Conservation (phyloP, 352 stramenopile genomes). For the Globisporangium iwayamae region DNA sequence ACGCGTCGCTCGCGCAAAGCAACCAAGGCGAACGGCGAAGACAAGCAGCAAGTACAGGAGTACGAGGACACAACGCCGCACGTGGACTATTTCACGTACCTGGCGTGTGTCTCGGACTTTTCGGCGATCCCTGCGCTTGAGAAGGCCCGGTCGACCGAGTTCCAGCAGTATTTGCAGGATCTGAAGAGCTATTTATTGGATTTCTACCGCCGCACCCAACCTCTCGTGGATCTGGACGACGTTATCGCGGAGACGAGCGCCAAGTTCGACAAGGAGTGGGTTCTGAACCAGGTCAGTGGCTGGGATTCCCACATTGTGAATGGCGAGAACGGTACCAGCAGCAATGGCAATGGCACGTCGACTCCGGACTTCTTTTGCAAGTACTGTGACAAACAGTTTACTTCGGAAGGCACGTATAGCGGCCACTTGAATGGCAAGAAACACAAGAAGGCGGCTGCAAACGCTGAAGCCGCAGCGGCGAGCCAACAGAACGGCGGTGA, state of each 20-base stretch:
- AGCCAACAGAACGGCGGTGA: background rate
- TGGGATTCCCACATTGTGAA: conserved; percentile 34
- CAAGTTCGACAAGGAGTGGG: conserved; percentile 86
- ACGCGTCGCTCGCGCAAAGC: conserved; percentile 16
- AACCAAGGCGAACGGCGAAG: conserved; percentile 13
- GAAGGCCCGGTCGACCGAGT: conserved; percentile 52
- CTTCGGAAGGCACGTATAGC: conserved; percentile 65
- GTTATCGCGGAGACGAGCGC: conserved; percentile 74
- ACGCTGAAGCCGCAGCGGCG: conserved; percentile 10
- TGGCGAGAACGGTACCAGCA: conserved; percentile 11
- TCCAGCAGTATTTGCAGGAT: conserved; percentile 66
- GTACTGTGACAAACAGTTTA: conserved; percentile 71
- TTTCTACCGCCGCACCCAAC: conserved; percentile 87
- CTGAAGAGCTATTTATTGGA: conserved; percentile 80
- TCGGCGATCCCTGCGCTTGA: conserved; percentile 48
- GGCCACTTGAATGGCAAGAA: conserved; percentile 76
- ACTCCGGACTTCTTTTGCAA: conserved; percentile 44
- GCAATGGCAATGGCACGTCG: conserved; percentile 1
- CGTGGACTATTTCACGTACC: conserved; percentile 74
- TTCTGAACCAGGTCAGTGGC: conserved; percentile 44
- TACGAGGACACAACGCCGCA: conserved; percentile 19
- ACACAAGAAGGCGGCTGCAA: conserved; percentile 61
- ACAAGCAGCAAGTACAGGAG: background rate
- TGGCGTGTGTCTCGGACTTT: conserved; percentile 69
- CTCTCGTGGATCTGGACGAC: conserved; percentile 84